Conservation (phyloP, 306 rosid species). For the Fragaria ananassa region DNA sequence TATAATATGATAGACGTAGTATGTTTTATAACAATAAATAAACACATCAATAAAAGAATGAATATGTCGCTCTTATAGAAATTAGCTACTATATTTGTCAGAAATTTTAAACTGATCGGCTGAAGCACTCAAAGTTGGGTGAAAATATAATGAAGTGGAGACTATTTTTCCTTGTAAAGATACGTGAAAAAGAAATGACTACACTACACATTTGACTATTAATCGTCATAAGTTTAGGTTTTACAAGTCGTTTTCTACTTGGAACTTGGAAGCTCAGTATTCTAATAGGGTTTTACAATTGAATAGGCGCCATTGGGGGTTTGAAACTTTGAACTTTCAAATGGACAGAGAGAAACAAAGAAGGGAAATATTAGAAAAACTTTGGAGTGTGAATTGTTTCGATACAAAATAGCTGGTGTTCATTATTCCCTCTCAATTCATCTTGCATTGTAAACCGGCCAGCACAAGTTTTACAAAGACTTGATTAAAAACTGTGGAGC, state of each 20-base stretch:
- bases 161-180: background rate
- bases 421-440: background rate
- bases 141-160: background rate
- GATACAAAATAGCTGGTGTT: background rate
- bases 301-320: conserved; percentile 3
- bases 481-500: background rate
- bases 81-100: too few relatives aligned
- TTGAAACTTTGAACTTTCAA: conserved; percentile 6
- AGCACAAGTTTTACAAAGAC: conserved; percentile 4
- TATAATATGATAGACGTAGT: background rate
- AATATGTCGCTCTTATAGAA: background rate
- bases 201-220: conserved; percentile 8
- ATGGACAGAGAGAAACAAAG: background rate
- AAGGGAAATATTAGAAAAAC: background rate
- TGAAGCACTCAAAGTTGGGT: background rate
- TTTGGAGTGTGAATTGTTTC: background rate
- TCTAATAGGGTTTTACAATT: background rate
- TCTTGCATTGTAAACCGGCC: conserved; percentile 12
- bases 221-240: background rate
- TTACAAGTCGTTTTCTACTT: conserved; percentile 6
- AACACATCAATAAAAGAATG: background rate
- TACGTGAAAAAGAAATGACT: conserved; percentile 8
- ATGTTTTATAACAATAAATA: background rate
- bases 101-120: background rate
- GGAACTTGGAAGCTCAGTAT: conserved; percentile 7